Evolutionary conservation across 257 asterid species (phyloP).

Genomic region (Nicotiana sylvestris): DNA sequence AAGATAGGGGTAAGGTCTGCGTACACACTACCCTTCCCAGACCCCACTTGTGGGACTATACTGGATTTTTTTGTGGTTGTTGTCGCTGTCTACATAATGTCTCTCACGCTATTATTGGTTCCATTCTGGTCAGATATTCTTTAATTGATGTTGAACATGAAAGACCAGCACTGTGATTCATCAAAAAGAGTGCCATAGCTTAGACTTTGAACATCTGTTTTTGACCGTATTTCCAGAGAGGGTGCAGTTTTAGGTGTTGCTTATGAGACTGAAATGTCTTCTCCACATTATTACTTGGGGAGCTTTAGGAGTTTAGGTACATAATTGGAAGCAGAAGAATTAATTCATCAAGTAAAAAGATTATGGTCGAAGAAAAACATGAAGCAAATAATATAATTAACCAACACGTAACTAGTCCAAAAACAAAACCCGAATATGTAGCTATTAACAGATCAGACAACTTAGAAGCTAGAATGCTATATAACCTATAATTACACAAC

Average conservation of each 20-base stretch:
- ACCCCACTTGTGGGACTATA: no score
- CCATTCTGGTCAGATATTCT: no score
- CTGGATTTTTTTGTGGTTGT: no score
- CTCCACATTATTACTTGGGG: neutral
- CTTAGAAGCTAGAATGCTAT: neutral
- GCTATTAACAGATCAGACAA: neutral
- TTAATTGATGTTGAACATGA: no score
- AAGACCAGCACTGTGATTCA: no score
- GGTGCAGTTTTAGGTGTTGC: neutral
- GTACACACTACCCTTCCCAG: no score
- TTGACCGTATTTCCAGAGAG: no score
- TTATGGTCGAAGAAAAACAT: neutral
- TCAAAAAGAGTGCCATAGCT: no score
- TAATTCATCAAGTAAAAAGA: neutral
- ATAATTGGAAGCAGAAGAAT: neutral
- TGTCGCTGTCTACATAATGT: no score
- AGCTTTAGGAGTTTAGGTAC: neutral
- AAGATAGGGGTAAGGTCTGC: no score
- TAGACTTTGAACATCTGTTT: no score
- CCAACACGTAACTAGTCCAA: slow-evolving; percentile 17
- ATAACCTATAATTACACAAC: slow-evolving; percentile 7
- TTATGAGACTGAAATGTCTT: neutral
- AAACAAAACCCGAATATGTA: neutral
- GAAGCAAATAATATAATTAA: slow-evolving; percentile 24
- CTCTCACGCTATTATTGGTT: no score